Conservation (phyloP, 2,329 filamentous ascomycete genomes). For the Fusarium graminum region DNA sequence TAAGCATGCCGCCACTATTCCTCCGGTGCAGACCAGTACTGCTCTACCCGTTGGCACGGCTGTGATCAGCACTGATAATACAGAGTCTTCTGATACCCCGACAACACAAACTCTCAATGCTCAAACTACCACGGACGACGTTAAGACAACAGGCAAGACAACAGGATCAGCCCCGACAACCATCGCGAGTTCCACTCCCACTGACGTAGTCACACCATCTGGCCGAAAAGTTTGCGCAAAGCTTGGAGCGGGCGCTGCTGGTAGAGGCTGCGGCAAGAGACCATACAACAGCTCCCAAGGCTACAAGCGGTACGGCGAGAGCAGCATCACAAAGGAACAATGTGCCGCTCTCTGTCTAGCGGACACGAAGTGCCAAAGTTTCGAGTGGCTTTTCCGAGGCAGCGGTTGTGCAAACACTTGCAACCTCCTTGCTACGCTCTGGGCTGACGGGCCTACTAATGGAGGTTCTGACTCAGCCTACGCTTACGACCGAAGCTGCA, state of each 20-base stretch:
- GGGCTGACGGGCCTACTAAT: constrained; percentile 16
- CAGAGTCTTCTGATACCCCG: not conserved
- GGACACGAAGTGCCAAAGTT: constrained; percentile 36
- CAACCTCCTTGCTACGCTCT: constrained; percentile 18
- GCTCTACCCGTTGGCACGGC: constrained; percentile 7
- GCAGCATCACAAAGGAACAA: constrained; percentile 34
- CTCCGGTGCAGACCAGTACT: constrained; percentile 22
- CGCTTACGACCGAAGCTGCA: constrained; percentile 41
- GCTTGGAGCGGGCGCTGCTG: constrained; percentile 24
- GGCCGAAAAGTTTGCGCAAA: constrained; percentile 36
- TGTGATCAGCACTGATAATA: not conserved
- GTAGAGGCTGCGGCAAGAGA: constrained; percentile 33
- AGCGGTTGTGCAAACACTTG: constrained; percentile 37
- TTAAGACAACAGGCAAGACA: not conserved
- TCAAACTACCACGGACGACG: not conserved
- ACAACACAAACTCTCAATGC: not conserved
- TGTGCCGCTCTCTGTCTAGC: constrained; percentile 39
- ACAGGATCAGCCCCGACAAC: not conserved
- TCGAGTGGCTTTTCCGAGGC: constrained; percentile 36
- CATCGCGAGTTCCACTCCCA: not conserved
- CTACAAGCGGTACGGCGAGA: constrained; percentile 32
- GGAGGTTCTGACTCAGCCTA: constrained; percentile 26
- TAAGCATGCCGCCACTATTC: constrained; percentile 21
- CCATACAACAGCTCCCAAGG: constrained; percentile 38
- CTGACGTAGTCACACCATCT: not conserved